These are phyloP conservation scores for Perilla frutescens DNA, from an alignment of 257 asterid genomes.

Conservation along the genomic window DNA sequence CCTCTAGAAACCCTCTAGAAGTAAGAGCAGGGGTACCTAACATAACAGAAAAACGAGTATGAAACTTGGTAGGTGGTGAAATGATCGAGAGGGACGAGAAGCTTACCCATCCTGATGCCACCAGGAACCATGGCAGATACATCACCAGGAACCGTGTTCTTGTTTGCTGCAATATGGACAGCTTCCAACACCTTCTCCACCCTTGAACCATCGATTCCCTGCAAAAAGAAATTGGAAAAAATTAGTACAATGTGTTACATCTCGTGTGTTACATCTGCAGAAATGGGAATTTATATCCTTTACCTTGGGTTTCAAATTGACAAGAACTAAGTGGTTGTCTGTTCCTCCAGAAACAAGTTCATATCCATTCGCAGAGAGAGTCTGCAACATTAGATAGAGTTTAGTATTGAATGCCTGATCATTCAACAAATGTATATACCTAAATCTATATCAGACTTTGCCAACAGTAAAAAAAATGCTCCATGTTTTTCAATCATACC, in stretches of 20 bases:
- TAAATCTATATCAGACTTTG: not conserved
- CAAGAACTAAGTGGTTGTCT: constrained; percentile 84
- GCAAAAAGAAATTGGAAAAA: not conserved
- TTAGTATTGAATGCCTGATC: constrained; percentile 26
- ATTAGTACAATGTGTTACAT: not conserved
- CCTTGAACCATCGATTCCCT: constrained; percentile 90
- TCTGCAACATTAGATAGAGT: constrained; percentile 51
- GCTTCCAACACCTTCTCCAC: constrained; percentile 89
- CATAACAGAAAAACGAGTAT: constrained; percentile 23
- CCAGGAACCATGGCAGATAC: constrained; percentile 98
- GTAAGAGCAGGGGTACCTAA: constrained; percentile 94
- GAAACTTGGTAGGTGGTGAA: not conserved
- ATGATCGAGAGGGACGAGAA: not conserved
- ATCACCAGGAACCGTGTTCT: constrained; percentile 94
- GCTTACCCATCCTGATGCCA: constrained; percentile 90
- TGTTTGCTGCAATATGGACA: constrained; percentile 90
- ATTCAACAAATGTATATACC: not conserved
- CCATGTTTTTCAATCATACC: constrained; percentile 40
- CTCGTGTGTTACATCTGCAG: not conserved
- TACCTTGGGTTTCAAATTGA: constrained; percentile 80
- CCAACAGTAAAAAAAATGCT: not conserved
- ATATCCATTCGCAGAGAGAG: constrained; percentile 59
- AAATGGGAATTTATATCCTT: not conserved
- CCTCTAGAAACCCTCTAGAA: constrained; percentile 86
- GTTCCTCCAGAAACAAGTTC: constrained; percentile 95